These are phyloP conservation scores for Phytophthora aleatoria DNA, from an alignment of 352 stramenopile genomes.

Conservation along the genomic window DNA sequence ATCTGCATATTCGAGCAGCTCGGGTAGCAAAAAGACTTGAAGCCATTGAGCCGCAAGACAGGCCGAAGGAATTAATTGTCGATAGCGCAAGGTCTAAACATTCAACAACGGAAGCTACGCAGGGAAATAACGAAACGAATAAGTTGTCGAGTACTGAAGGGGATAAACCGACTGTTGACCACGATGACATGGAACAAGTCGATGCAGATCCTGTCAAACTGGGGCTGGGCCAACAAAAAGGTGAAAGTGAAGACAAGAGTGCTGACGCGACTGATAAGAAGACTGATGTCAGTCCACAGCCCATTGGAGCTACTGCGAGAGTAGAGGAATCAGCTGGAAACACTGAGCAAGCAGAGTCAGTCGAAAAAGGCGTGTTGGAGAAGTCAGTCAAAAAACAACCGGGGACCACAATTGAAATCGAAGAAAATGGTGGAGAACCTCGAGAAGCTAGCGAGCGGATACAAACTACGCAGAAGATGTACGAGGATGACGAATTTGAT, in stretches of 20 bases:
- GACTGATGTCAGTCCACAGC: background rate
- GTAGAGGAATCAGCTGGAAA: background rate
- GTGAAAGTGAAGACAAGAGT: background rate
- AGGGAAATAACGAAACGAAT: background rate
- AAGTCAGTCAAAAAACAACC: background rate
- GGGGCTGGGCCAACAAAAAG: background rate
- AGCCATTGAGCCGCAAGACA: constrained; percentile 20
- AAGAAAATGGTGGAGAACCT: background rate
- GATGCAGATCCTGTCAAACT: background rate
- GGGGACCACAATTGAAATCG: background rate
- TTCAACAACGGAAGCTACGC: background rate
- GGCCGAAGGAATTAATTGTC: constrained; percentile 12
- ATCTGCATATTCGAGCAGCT: constrained; percentile 63
- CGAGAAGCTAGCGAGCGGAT: background rate
- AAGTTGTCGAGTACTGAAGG: background rate
- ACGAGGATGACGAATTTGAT: constrained; percentile 47
- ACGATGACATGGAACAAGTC: background rate
- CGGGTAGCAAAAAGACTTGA: constrained; percentile 41
- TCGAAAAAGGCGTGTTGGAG: background rate
- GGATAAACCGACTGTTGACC: background rate
- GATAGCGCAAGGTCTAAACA: constrained; percentile 8
- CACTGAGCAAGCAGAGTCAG: background rate
- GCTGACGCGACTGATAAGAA: background rate
- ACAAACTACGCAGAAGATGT: constrained; percentile 18
- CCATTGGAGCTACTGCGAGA: background rate